Evolutionary conservation across 23 red algal species (phyloP), one percentile per base, ranked within the genome.

Genomic region (Chondrus crispus): DNA sequence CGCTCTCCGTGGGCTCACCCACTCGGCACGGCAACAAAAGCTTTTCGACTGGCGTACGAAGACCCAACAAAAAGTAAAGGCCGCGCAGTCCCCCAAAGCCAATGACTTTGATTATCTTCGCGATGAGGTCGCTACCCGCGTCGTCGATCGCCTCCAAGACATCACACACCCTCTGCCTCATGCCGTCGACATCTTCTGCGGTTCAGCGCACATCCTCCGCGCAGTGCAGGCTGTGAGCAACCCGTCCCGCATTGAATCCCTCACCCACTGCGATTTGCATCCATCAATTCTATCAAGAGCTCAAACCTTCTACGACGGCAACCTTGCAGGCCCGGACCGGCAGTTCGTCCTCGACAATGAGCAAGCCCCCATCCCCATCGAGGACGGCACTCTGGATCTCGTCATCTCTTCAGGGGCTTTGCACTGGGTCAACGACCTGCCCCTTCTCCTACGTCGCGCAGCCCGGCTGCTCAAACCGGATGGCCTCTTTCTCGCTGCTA

Each of bases 401-500:
- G 97, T 93, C 26, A 29, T 98, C 16, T 88, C 79, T 22, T 93
- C 54, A 49, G 71, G 71, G 26, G 68, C 90, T 41, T 58, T 98
- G 51, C 97, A 98, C 47, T 98, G 97, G 97, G 87, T 96, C 42
- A 98, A 98, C 68, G 97, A 98, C 51, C 85, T 98, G 46, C 90
- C 90, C 2, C 55, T 54, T 29, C 43, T 90, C 39, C 57, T 98
- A 26, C 45, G 44, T 35, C 74, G 76, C 30, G 33, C 88, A 26
- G 41, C 55, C 40, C 20, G 37, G 36, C 49, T 85, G 30, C 91
- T 98, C 32, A 75, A 76, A n/a, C 85, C 94, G 1, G 97, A 95
- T 83, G 97, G 97, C 14, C 37, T 98, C 47, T 94, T 98, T 40
- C 40, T 98, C 5, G 97, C 77, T 36, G 87, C 94, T 18, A 77